Percentiles rank a stretch among this genome's conserved stretches.
Evolutionary conservation across 495 filamentous ascomycete genomes (phyloP).

Genomic region (Penicillium paxilli): DNA sequence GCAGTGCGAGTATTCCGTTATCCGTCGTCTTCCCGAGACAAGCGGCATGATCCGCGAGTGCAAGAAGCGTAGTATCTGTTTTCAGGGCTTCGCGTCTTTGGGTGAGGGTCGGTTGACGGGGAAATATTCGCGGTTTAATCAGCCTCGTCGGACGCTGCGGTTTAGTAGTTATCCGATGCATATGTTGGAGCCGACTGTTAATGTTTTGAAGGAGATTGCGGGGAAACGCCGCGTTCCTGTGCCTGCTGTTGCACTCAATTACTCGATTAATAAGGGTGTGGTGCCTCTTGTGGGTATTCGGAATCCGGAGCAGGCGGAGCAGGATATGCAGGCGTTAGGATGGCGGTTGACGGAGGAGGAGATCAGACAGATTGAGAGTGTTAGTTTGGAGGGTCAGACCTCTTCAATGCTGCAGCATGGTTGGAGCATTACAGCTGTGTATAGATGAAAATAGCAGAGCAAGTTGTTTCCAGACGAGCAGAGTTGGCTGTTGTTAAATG

Average conservation of each 20-base stretch:
- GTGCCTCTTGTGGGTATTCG: conserved; percentile 22
- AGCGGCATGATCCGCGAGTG: conserved; percentile 27
- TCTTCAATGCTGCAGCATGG: conserved; percentile 25
- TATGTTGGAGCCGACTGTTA: conserved; percentile 25
- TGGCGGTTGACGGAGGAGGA: conserved; percentile 26
- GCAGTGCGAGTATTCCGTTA: conserved; percentile 29
- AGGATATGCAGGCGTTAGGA: conserved; percentile 27
- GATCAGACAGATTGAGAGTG: conserved; percentile 22
- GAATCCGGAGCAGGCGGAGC: conserved; percentile 21
- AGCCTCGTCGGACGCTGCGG: conserved; percentile 16
- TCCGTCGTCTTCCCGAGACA: conserved; percentile 22
- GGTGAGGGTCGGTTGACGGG: conserved; percentile 22
- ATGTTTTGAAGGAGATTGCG: conserved; percentile 26
- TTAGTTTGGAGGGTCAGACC: conserved; percentile 23
- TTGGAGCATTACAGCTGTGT: conserved; percentile 4
- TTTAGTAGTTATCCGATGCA: conserved; percentile 32
- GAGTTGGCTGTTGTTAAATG: too few relatives aligned
- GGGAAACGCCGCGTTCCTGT: conserved; percentile 25
- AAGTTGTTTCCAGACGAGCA: background rate
- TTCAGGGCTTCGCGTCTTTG: conserved; percentile 28
- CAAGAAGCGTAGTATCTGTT: conserved; percentile 22
- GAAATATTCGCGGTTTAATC: conserved; percentile 23
- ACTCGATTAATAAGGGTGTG: conserved; percentile 34
- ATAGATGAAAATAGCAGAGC: background rate
- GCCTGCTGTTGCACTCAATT: conserved; percentile 43